Conservation (phyloP, 2,329 filamentous ascomycete genomes). For the Spiromastix sp. region DNA sequence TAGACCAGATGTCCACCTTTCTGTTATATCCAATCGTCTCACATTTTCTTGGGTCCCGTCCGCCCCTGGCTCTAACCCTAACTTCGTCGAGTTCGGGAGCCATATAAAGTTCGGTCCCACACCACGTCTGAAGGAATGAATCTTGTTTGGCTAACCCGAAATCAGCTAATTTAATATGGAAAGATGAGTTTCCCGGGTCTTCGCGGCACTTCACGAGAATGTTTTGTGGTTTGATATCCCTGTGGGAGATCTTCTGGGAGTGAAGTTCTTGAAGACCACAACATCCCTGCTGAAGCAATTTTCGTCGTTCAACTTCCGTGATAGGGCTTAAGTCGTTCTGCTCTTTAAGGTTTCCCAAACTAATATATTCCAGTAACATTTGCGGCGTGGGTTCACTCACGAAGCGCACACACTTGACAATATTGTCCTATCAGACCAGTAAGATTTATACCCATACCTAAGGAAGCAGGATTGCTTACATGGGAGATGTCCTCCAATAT, state of each 20-base stretch:
- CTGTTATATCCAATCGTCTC: slow-evolving; percentile 5
- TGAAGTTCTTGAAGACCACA: slow-evolving; percentile 12
- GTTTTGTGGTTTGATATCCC: slow-evolving; percentile 15
- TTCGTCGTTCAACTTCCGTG: background rate
- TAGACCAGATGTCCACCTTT: slow-evolving; percentile 13
- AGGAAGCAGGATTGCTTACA: slow-evolving; percentile 5
- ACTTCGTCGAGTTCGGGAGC: slow-evolving; percentile 2
- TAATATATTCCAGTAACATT: slow-evolving; percentile 8
- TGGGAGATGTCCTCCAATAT: slow-evolving; percentile 9
- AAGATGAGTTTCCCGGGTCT: too few relatives aligned
- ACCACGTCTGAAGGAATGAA: background rate
- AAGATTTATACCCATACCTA: too few relatives aligned
- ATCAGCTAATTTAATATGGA: slow-evolving; percentile 11
- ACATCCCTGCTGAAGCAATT: slow-evolving; percentile 1
- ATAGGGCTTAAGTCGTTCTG: background rate
- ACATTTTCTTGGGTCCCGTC: too few relatives aligned
- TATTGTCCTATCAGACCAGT: slow-evolving; percentile 7
- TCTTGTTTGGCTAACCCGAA: slow-evolving; percentile 11
- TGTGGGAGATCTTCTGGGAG: slow-evolving; percentile 9
- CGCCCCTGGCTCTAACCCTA: too few relatives aligned
- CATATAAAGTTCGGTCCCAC: slow-evolving; percentile 1
- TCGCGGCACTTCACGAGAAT: slow-evolving; percentile 10
- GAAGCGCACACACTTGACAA: slow-evolving; percentile 7
- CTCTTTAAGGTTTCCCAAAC: slow-evolving; percentile 1
- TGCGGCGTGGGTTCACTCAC: background rate